Evolutionary conservation across 495 filamentous ascomycete species (phyloP).

Genomic region (Terfezia boudieri): DNA sequence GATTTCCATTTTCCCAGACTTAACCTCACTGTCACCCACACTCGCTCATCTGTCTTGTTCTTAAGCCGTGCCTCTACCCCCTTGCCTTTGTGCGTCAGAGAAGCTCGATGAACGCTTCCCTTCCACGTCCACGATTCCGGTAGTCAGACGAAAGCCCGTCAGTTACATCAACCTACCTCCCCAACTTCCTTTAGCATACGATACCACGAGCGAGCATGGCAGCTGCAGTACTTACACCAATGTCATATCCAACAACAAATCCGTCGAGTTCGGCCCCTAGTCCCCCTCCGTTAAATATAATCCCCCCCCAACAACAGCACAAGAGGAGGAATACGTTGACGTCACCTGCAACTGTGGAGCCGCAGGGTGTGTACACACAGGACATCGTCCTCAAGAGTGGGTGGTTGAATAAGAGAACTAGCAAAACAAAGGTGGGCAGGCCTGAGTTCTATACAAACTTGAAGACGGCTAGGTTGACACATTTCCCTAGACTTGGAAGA

Average conservation of each 20-base stretch:
- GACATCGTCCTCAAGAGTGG: conserved; percentile 81
- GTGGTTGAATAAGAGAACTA: conserved; percentile 61
- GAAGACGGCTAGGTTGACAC: background rate
- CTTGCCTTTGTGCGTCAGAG: too few relatives aligned
- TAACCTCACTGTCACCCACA: too few relatives aligned
- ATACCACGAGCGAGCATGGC: background rate
- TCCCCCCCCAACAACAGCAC: background rate
- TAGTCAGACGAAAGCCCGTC: conserved; percentile 15
- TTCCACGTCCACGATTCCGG: conserved; percentile 5
- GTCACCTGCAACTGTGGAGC: conserved; percentile 39
- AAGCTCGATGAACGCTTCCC: background rate
- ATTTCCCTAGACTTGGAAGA: conserved; percentile 53
- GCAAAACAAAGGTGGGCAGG: conserved; percentile 65
- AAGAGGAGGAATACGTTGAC: conserved; percentile 2
- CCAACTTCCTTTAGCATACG: background rate
- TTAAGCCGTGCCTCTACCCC: too few relatives aligned
- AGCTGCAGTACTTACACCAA: background rate
- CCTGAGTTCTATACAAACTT: background rate
- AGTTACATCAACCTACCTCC: background rate
- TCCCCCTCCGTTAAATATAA: background rate
- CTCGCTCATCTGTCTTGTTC: too few relatives aligned
- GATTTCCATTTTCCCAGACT: too few relatives aligned
- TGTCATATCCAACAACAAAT: background rate
- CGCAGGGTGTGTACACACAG: conserved; percentile 87
- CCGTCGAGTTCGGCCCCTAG: background rate